Conservation (phyloP, 2,329 filamentous ascomycete species). For the Sporothrix inflata region DNA sequence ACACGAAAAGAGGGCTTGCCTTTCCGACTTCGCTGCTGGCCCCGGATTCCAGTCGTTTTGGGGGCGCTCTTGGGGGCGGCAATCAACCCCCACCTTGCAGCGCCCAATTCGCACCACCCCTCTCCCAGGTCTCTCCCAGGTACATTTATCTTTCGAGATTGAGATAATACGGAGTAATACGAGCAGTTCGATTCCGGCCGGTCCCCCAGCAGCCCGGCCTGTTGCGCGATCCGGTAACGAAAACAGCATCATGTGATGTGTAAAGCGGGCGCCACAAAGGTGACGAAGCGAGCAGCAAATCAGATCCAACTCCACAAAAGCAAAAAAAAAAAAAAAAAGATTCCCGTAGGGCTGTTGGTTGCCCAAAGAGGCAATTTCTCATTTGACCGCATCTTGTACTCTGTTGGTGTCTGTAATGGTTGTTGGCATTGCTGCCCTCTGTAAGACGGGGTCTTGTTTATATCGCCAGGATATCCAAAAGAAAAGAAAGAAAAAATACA, state of each 20-base stretch:
- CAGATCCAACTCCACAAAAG: neutral
- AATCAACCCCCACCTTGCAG: neutral
- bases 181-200: neutral
- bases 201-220: neutral
- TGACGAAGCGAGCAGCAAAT: neutral
- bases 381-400: neutral
- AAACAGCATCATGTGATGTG: conserved; percentile 13
- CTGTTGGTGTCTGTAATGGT: neutral
- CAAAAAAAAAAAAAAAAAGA: neutral
- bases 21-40: neutral
- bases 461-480: conserved; percentile 3
- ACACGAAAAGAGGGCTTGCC: neutral
- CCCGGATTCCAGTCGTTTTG: too few species aligned
- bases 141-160: neutral
- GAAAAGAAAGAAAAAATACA: neutral
- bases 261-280: neutral
- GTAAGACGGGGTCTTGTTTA: neutral
- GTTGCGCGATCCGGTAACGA: neutral
- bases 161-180: too few species aligned
- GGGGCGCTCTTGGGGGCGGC: too few species aligned
- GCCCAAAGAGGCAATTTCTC: neutral
- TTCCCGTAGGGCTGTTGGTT: neutral
- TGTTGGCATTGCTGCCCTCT: neutral
- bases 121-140: too few species aligned
- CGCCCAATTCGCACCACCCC: neutral